Evolutionary conservation across 257 asterid species (phyloP), one percentile per base, ranked within the genome.

Genomic region (Forsythia viridissima): DNA sequence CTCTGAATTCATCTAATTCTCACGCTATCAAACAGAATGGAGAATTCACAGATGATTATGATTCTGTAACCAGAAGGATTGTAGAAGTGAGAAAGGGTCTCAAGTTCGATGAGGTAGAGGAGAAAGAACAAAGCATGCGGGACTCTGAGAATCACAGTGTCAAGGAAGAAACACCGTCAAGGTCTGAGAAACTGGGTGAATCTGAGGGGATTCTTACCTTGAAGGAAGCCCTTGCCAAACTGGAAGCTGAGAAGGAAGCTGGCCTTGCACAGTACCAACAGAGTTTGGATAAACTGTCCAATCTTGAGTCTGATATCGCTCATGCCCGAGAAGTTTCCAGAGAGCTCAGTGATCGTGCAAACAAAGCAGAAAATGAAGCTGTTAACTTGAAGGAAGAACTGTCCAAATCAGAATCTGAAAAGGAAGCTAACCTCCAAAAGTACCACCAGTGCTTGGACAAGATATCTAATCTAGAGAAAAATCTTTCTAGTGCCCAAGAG

Each of bases 191-290:
- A 24, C 83, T 51, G 78, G 74, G 70, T 70, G 91, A 89, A 78
- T 81, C 94, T 5, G 86, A 87, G 88, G 95, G 89, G 86, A 88
- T 94, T 84, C 78, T 68, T 46, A 73, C 37, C n/a, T 84, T 93
- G 80, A 92, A 87, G 90, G 92, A 91, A 86, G 89, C 92, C 73
- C 83, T 91, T 72, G 86, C 93, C 79, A 88, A 89, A 82, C 86
- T 93, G 74, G 96, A 96, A 91, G 93, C 92, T 51, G 97, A 96
- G 86, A 93, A 92, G 88, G 97, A 93, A 85, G 92, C 92, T 73
- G 94, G 96, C 55, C 85, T 86, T 79, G 78, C 77, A 68, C 92
- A 92, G 78, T 90, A 90, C 86, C 92, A 87, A 84, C 86, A 87
- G 82, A 86, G 89, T 80, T 80, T 87, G 85, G 94, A 90, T 76